Percentiles rank a stretch among this genome's conserved stretches.
Conservation (phyloP, 2,329 filamentous ascomycete genomes). For the Cladosporium oxysporum region DNA sequence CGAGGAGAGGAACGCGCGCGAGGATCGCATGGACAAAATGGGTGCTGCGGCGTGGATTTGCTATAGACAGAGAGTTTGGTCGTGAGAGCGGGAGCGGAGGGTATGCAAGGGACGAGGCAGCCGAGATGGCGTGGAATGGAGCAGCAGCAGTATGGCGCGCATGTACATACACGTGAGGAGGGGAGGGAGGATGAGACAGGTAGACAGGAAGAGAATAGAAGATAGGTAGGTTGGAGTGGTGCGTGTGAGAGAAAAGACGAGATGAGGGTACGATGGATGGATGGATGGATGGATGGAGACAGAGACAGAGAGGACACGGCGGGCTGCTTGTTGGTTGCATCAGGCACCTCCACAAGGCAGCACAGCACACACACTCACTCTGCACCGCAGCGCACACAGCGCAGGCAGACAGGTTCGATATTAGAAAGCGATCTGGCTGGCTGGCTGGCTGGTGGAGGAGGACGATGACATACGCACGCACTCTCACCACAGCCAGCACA, state of each 20-base stretch:
- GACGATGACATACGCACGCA: not conserved
- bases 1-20: slow-evolving; percentile 13
- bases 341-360: not conserved
- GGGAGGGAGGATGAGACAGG: slow-evolving; percentile 3
- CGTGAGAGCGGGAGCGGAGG: slow-evolving; percentile 8
- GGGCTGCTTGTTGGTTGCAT: slow-evolving; percentile 1
- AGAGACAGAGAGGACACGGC: not conserved
- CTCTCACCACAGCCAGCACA: not conserved
- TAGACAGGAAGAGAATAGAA: not conserved
- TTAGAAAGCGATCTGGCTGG: not conserved
- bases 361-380: not conserved
- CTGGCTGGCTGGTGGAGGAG: not conserved
- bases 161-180: slow-evolving; percentile 1
- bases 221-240: not conserved
- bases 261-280: not conserved
- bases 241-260: not conserved
- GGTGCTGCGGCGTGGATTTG: not conserved
- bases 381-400: not conserved
- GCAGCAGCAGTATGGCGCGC: slow-evolving; percentile 10
- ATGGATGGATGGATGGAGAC: not conserved
- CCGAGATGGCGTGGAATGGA: slow-evolving; percentile 20
- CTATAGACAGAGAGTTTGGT: slow-evolving; percentile 10
- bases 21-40: slow-evolving; percentile 17
- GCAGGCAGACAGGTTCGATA: slow-evolving; percentile 11
- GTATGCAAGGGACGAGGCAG: slow-evolving; percentile 19